Evolutionary conservation across 2,329 filamentous ascomycete species (phyloP), one percentile per base, ranked within the genome.

Genomic region (Passalora sequoiae): DNA sequence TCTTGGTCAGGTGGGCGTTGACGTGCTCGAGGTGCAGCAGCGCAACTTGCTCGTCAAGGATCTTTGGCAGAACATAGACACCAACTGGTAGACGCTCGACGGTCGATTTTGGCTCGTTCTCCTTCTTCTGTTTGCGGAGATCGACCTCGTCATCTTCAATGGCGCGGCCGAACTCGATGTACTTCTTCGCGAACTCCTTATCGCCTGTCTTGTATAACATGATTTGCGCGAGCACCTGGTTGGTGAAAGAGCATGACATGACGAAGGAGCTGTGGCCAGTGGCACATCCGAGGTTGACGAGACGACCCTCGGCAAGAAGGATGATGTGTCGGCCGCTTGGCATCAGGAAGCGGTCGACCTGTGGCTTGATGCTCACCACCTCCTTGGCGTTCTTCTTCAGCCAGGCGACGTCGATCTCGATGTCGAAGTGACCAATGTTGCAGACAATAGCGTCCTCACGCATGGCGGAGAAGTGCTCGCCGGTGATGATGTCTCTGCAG

Each of bases 221-320:
- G 76, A 98, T 97, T 79, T 98, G 92, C 59, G 92, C 92, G 69
- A 98, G 87, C 63, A 97, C 92, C 81, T 98, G 92, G 85, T 98
- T 98, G 81, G 89, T 94, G 85, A 98, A 98, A 55, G 91, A 97
- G 85, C 92, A 98, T 63, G 89, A 96, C 92, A 98, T 97, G 78
- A 98, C 92, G 73, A 98, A 98, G 40, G 91, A 97, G 60, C 89
- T 95, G 85, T 98, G 92, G 60, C 92, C 92, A 55, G 92, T 98
- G 68, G 92, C 92, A 74, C 92, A 98, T 72, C 92, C 92, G 62
- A 98, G 80, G 84, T 98, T 98, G 76, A 98, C 92, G 57, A 98
- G 86, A 78, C 92, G 91, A 61, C 92, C 92, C 78, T 97, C 92
- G 54, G 92, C 92, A 55, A 98, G 83, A 64, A 98, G 89, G 74